phyloP scores from a whole-genome alignment of 2,329 filamentous ascomycete species.

The Cytospora mali region DNA sequence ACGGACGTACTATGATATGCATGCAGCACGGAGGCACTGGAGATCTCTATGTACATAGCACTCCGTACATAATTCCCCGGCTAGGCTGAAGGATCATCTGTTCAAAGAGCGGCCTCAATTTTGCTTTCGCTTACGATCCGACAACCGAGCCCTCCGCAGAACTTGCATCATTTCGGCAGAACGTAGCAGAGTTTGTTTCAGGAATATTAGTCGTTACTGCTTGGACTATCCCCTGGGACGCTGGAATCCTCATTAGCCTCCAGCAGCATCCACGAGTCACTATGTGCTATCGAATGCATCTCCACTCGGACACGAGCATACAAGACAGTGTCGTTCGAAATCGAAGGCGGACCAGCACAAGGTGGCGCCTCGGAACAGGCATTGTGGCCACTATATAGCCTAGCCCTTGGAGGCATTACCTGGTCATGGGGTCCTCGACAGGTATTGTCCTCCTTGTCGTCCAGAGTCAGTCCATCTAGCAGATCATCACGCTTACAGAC shows the following conservation, averaged over 20 bases:
- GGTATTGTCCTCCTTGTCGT: not conserved
- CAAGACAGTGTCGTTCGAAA: not conserved
- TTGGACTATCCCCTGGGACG: not conserved
- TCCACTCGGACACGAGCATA: not conserved
- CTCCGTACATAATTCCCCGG: slow-evolving; percentile 14
- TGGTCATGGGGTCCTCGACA: slow-evolving; percentile 11
- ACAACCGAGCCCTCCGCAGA: slow-evolving; percentile 17
- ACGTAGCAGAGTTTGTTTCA: slow-evolving; percentile 9
- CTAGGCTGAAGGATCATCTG: slow-evolving; percentile 1
- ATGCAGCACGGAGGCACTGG: slow-evolving; percentile 5
- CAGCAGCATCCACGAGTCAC: not conserved
- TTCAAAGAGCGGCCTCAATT: not conserved
- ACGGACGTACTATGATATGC: slow-evolving; percentile 13
- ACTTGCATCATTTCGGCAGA: slow-evolving; percentile 2
- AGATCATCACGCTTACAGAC: slow-evolving; percentile 16
- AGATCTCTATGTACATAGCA: not conserved
- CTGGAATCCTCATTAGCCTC: not conserved
- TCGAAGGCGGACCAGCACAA: not conserved
- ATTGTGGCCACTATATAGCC: not conserved
- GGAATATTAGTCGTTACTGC: not conserved
- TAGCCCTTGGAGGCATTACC: not conserved
- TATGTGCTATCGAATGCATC: not conserved
- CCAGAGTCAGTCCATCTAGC: slow-evolving; percentile 11
- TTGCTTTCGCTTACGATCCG: slow-evolving; percentile 18
- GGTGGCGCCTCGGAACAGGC: not conserved